Percentiles rank a stretch among this genome's conserved stretches.
These are phyloP conservation scores for Vickermania spadyakhi DNA, from an alignment of 208 protist species.

Conservation along the genomic window DNA sequence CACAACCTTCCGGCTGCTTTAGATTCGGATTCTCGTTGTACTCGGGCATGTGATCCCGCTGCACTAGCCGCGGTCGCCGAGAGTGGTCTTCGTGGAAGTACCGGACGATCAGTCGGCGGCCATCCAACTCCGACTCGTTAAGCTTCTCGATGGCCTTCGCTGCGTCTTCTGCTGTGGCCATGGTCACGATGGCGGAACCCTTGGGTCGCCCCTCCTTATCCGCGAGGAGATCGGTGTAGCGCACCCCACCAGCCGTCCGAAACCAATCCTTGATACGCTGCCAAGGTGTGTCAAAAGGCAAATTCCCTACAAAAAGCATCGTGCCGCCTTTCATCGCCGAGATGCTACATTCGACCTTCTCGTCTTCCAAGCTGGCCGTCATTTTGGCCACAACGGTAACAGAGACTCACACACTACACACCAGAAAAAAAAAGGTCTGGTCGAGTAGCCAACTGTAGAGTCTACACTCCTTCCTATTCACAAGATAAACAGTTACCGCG, in stretches of 20 bases:
- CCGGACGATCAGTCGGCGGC: slow-evolving; percentile 78
- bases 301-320: slow-evolving; percentile 83
- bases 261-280: slow-evolving; percentile 88
- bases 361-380: slow-evolving; percentile 16
- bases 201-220: slow-evolving; percentile 62
- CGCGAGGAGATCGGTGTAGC: slow-evolving; percentile 80
- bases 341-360: slow-evolving; percentile 14
- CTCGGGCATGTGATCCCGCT: slow-evolving; percentile 66
- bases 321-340: slow-evolving; percentile 50
- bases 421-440: too few relatives aligned
- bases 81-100: slow-evolving; percentile 59
- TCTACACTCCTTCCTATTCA: too few relatives aligned
- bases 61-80: slow-evolving; percentile 59
- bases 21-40: slow-evolving; percentile 12
- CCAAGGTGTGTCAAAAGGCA: slow-evolving; percentile 82
- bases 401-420: background rate
- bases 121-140: slow-evolving; percentile 84
- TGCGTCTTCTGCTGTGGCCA: slow-evolving; percentile 58
- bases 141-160: slow-evolving; percentile 64
- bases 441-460: too few relatives aligned
- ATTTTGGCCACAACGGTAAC: slow-evolving; percentile 29
- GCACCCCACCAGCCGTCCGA: slow-evolving; percentile 67
- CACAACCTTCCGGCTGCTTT: slow-evolving; percentile 8
- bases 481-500: too few relatives aligned
- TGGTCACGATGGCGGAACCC: slow-evolving; percentile 80